These are phyloP conservation scores for Hapsidospora chrysogenum DNA, from an alignment of 495 filamentous ascomycete genomes.

Conservation along the genomic window DNA sequence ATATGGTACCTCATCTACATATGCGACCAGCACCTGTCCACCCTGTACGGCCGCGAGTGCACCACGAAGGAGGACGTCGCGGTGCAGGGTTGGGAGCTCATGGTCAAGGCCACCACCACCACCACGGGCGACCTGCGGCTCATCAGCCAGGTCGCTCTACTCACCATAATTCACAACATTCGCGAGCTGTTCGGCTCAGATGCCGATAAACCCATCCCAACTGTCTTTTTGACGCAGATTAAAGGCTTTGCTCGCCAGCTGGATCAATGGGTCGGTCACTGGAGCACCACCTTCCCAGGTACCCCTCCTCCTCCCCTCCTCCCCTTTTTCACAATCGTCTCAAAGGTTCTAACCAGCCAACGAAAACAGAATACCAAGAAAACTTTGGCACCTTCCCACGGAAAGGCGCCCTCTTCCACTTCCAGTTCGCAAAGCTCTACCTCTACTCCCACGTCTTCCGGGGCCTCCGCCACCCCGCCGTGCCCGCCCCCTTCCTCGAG, in stretches of 20 bases:
- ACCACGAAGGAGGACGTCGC: slow-evolving; percentile 33
- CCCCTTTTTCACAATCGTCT: neutral
- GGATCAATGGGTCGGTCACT: slow-evolving; percentile 31
- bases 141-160: slow-evolving; percentile 37
- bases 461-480: slow-evolving; percentile 31
- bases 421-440: slow-evolving; percentile 44
- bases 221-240: too few relatives aligned
- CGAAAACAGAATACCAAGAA: slow-evolving; percentile 20
- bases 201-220: too few relatives aligned
- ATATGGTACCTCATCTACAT: slow-evolving; percentile 25
- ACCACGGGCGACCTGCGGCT: slow-evolving; percentile 36
- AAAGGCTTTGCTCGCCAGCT: too few relatives aligned
- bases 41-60: slow-evolving; percentile 21
- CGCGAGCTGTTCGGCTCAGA: slow-evolving; percentile 41
- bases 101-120: slow-evolving; percentile 27
- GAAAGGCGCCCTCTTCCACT: slow-evolving; percentile 42
- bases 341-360: too few relatives aligned
- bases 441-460: slow-evolving; percentile 42
- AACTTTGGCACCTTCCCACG: slow-evolving; percentile 40
- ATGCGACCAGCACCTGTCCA: slow-evolving; percentile 27
- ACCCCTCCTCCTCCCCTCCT: slow-evolving; percentile 8
- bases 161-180: slow-evolving; percentile 39
- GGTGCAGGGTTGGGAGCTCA: slow-evolving; percentile 34
- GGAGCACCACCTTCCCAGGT: slow-evolving; percentile 38
- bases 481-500: slow-evolving; percentile 37